Conservation (phyloP, 2,329 filamentous ascomycete species). For the Paraphaeosphaeria sporulosa region DNA sequence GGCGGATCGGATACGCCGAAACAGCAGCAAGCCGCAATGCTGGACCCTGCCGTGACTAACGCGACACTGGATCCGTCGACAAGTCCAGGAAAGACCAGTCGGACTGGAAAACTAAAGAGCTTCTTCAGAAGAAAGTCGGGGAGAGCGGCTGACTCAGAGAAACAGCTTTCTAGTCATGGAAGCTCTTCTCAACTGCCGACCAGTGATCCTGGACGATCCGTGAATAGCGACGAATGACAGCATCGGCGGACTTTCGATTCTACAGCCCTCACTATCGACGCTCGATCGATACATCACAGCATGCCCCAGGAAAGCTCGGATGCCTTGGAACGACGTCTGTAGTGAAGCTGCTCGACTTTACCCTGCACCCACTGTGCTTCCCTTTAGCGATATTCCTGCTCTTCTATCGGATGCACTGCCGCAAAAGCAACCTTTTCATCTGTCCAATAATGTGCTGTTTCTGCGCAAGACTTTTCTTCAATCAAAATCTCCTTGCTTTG, state of each 20-base stretch:
- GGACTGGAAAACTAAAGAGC: slow-evolving; percentile 44
- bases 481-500: slow-evolving; percentile 21
- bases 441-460: slow-evolving; percentile 15
- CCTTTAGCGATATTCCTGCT: slow-evolving; percentile 28
- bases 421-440: slow-evolving; percentile 30
- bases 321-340: too few species aligned
- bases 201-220: slow-evolving; percentile 43
- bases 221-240: slow-evolving; percentile 45
- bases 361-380: slow-evolving; percentile 1
- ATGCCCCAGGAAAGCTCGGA: too few species aligned
- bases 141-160: slow-evolving; percentile 38
- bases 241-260: slow-evolving; percentile 13
- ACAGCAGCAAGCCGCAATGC: slow-evolving; percentile 35
- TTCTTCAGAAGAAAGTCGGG: slow-evolving; percentile 47
- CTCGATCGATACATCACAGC: slow-evolving; percentile 4
- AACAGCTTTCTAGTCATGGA: slow-evolving; percentile 44
- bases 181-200: slow-evolving; percentile 46
- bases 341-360: too few species aligned
- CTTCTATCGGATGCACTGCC: slow-evolving; percentile 22
- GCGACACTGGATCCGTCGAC: slow-evolving; percentile 29
- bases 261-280: slow-evolving; percentile 5
- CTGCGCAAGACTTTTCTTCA: slow-evolving; percentile 21
- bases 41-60: slow-evolving; percentile 33
- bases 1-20: slow-evolving; percentile 34
- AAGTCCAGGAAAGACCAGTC: slow-evolving; percentile 38